Evolutionary conservation across 164 flowering plant genomes (phyloP).

Genomic region (Nymphaea colorata): DNA sequence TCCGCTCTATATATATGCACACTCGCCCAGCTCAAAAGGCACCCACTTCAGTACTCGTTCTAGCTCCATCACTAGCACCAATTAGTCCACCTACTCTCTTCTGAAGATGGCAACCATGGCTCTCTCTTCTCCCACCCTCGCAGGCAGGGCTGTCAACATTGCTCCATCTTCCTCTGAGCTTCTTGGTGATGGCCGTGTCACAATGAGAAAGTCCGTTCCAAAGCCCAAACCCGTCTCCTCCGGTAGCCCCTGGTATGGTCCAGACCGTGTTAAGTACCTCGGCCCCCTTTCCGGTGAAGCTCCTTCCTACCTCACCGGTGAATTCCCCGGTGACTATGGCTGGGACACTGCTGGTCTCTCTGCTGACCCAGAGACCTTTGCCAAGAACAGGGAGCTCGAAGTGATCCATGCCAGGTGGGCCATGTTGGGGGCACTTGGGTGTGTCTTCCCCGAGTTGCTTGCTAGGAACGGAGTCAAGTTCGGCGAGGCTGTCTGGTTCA

Average conservation of each 20-base stretch:
- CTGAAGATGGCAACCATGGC: not conserved
- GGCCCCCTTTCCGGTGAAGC: slow-evolving; percentile 5
- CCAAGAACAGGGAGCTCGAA: slow-evolving; percentile 41
- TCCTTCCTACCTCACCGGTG: slow-evolving; percentile 8
- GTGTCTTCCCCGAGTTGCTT: slow-evolving; percentile 35
- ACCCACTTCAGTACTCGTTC: not conserved
- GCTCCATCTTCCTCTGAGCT: not conserved
- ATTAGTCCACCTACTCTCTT: not conserved
- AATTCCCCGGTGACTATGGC: slow-evolving; percentile 8
- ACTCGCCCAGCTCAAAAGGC: not conserved
- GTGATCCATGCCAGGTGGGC: slow-evolving; percentile 38
- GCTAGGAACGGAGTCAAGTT: slow-evolving; percentile 32
- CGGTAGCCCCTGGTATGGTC: slow-evolving; percentile 1
- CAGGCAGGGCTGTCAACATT: not conserved
- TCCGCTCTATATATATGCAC: not conserved
- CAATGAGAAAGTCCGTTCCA: not conserved
- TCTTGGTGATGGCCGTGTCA: slow-evolving; percentile 1
- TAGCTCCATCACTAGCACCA: not conserved
- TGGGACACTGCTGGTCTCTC: slow-evolving; percentile 18
- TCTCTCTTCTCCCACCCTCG: slow-evolving; percentile 1
- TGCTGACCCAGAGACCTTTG: slow-evolving; percentile 42
- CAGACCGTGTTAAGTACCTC: not conserved
- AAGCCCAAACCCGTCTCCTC: not conserved
- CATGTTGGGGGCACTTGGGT: slow-evolving; percentile 37
- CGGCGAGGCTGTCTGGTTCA: slow-evolving; percentile 42